Base-by-base conservation (phyloP, 495 filamentous ascomycete genomes). In the Xanthoparmelia taractica region DNA sequence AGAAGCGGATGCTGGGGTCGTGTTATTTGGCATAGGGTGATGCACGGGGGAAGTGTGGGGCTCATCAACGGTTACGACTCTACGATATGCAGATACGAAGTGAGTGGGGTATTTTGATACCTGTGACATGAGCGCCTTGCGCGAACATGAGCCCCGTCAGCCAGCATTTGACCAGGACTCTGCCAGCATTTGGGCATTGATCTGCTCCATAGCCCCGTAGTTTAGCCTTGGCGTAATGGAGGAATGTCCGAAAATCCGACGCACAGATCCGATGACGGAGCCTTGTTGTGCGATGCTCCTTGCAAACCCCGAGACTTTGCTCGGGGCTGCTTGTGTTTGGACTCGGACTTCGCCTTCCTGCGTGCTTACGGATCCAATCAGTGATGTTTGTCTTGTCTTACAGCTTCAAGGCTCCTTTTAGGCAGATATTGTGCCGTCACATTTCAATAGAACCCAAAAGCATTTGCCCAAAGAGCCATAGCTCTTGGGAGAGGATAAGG, bases 1-100 rank as follows among this genome's bases (percentile, higher is more conserved):
- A 56, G 69, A 61, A 60, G 63, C 34, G 34, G 64, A 64, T 36
- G 65, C 64, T 38, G 52, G 67, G n/a, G 57, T 57, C n/a, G 58
- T 57, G 27, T 45, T 62, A 25, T 62, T 33, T 33, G 60, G 60
- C 50, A 45, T 20, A 41, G 34, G 25, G 7, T 62, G 48, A 62
- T 25, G 17, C 27, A 33, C 10, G 17, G 15, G 50, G 17, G 5
- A 15, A 52, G 12, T 31, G 27, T 4, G 5, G 48, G 48, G 48
- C 27, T 47, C 15, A 23, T 6, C 27, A 54, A 54, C 4, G 23
- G 47, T 25, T 50, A 50, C 25, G 25, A 29, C 12, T 29, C 10
- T 29, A 50, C 25, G 13, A 50, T 4, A 50, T 33, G 29, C 50
- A 52, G 29, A 8, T 10, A 17, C 33, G 50, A 5, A 33, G 8